Base-by-base conservation (phyloP, 805 yeast species). In the Candida koratica region DNA sequence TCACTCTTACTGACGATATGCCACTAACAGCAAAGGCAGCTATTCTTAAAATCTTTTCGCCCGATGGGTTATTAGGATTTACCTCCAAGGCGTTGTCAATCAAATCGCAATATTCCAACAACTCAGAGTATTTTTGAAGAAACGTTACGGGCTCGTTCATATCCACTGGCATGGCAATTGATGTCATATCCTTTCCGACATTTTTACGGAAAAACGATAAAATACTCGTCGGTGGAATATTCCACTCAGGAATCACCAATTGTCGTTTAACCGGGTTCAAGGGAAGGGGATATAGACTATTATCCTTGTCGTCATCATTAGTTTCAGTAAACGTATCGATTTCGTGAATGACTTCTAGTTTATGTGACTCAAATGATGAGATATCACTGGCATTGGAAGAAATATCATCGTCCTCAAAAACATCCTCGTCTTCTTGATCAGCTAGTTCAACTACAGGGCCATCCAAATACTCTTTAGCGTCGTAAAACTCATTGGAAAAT, bases 91-190 rank as follows among this genome's bases (percentile, higher is more conserved):
- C 85, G 25, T 73, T 69, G 43, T 79, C 78, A 28, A 93, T 62
- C 26, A 93, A 52, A 28, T 73, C 64, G 22, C 84, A 58, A 55
- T 86, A 86, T 57, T 93, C 98, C 52, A 84, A 69, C 30, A 78
- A 58, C 56, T 93, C 98, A 0, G 93, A 70, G 47, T 81, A 76
- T 43, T 79, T 75, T 56, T 93, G 96, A 38, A 90, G 66, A 18
- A 84, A 77, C 0, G 94, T 77, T 15, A 90, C 55, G 0, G 98
- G 98, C 58, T 93, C 98, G 61, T 93, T 93, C 37, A 88, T 75
- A 1, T 93, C 80, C 6, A 93, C 95, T 1, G 98, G 98, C 89
- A 90, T 88, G 0, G 96, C 80, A 29, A 89, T 74, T 1, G 87
- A 71, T 0, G 88, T 71, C 39, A 93, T 56, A 57, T 90, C 97